Evolutionary conservation across 2,329 filamentous ascomycete genomes (phyloP).

Genomic region (Zymoseptoria ardabiliae): DNA sequence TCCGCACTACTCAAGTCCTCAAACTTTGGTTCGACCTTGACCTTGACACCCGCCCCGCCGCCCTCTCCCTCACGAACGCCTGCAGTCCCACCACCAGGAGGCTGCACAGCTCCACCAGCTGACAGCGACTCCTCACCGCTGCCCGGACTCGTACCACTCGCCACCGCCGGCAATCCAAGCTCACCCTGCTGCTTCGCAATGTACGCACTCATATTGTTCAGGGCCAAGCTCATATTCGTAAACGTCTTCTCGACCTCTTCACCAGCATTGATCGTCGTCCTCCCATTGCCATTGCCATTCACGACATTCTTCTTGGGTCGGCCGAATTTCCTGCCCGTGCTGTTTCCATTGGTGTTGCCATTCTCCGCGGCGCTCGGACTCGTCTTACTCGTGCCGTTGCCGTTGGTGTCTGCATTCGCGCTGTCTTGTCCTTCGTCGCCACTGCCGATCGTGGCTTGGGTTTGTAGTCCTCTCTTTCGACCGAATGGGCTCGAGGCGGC

Average conservation of each 20-base stretch:
- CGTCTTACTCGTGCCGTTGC: conserved; percentile 12
- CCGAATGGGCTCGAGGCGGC: conserved; percentile 43
- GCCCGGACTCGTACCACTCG: conserved; percentile 2
- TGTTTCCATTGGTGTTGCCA: conserved; percentile 28
- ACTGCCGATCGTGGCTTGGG: conserved; percentile 24
- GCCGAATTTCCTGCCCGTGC: conserved; percentile 18
- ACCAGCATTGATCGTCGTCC: conserved; percentile 4
- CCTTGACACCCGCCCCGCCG: background rate
- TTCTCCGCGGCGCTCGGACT: conserved; percentile 36
- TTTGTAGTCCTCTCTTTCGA: conserved; percentile 20
- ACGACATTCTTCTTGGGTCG: conserved; percentile 24
- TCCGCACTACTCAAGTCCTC: conserved; percentile 3
- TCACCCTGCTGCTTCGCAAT: conserved; percentile 12
- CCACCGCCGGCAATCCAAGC: background rate
- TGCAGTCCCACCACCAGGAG: background rate
- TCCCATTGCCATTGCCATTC: conserved; percentile 19
- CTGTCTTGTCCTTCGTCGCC: conserved; percentile 20
- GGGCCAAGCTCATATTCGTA: conserved; percentile 18
- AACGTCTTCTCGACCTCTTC: conserved; percentile 19
- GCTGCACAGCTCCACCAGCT: conserved; percentile 6
- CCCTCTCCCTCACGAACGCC: background rate
- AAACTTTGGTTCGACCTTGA: background rate
- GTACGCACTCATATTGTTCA: conserved; percentile 15
- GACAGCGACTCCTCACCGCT: conserved; percentile 2
- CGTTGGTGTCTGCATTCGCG: conserved; percentile 32